phyloP scores from a whole-genome alignment of 495 filamentous ascomycete genomes.

The Penicillium psychrofluorescens region DNA sequence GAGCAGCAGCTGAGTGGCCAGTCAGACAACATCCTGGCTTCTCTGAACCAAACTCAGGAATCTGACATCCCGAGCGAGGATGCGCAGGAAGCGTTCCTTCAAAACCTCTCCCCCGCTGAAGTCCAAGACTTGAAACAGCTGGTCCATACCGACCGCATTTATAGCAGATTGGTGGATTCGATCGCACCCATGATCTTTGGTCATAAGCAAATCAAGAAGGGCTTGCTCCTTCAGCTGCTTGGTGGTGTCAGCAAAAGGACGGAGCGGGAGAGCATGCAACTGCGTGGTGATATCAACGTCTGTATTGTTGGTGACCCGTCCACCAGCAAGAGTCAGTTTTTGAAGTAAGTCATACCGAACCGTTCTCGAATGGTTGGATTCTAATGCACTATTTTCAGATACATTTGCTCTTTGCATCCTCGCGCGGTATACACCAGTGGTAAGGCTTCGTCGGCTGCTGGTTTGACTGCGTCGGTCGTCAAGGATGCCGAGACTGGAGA shows the following conservation, averaged over 20 bases:
- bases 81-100: slow-evolving; percentile 80
- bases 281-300: slow-evolving; percentile 97
- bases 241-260: slow-evolving; percentile 79
- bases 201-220: slow-evolving; percentile 97
- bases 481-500: slow-evolving; percentile 98
- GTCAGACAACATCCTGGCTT: slow-evolving; percentile 71
- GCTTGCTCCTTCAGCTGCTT: slow-evolving; percentile 86
- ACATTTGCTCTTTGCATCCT: slow-evolving; percentile 90
- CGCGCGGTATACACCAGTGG: slow-evolving; percentile 97
- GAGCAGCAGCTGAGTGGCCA: slow-evolving; percentile 63
- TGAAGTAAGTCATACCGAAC: slow-evolving; percentile 52
- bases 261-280: slow-evolving; percentile 83
- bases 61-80: slow-evolving; percentile 69
- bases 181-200: slow-evolving; percentile 97
- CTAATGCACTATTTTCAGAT: slow-evolving; percentile 31
- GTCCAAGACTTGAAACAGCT: slow-evolving; percentile 87
- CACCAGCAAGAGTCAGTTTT: slow-evolving; percentile 97
- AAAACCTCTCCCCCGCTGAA: slow-evolving; percentile 73
- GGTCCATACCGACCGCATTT: slow-evolving; percentile 94
- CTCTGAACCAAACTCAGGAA: slow-evolving; percentile 63
- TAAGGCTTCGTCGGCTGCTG: slow-evolving; percentile 94
- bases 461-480: slow-evolving; percentile 94
- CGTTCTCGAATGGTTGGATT: background rate
- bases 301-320: slow-evolving; percentile 97
- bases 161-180: slow-evolving; percentile 84